These are phyloP conservation scores for Lactarius tabidus DNA, from an alignment of 768 basidiomycete genomes.

Conservation along the genomic window DNA sequence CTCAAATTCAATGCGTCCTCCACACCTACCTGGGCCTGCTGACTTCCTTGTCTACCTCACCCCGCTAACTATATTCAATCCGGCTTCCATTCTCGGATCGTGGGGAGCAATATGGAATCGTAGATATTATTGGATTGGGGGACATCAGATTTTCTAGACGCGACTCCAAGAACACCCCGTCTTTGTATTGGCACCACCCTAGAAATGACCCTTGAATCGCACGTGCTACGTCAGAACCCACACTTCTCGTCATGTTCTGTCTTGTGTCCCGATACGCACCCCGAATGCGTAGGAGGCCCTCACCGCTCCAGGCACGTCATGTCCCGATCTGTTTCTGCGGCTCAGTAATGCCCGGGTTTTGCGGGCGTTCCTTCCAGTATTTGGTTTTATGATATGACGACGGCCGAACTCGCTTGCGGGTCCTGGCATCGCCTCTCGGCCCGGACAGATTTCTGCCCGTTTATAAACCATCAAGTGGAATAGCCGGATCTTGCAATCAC, in stretches of 20 bases:
- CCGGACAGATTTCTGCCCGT: not conserved
- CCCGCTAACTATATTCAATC: conserved; percentile 4
- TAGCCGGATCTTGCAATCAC: not conserved
- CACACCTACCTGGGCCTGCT: not conserved
- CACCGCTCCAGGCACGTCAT: not conserved
- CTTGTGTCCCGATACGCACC: not conserved
- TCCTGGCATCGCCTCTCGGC: not conserved
- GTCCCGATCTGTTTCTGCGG: not conserved
- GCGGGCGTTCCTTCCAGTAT: not conserved
- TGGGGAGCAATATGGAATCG: not conserved
- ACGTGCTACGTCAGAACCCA: conserved; percentile 3
- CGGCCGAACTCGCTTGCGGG: not conserved
- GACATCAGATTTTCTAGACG: not conserved
- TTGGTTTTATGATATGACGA: not conserved
- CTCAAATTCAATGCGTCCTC: not conserved
- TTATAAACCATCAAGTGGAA: not conserved
- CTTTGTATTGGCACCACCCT: conserved; percentile 5
- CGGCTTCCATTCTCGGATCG: conserved; percentile 6
- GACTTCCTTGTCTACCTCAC: not conserved
- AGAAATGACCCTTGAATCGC: not conserved
- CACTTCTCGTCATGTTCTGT: conserved; percentile 17
- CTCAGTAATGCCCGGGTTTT: too few relatives aligned
- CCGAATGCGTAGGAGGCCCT: not conserved
- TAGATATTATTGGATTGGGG: not conserved
- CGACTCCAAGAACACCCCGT: not conserved